Conservation (phyloP, 495 filamentous ascomycete genomes). For the Amphirosellinia nigrospora region DNA sequence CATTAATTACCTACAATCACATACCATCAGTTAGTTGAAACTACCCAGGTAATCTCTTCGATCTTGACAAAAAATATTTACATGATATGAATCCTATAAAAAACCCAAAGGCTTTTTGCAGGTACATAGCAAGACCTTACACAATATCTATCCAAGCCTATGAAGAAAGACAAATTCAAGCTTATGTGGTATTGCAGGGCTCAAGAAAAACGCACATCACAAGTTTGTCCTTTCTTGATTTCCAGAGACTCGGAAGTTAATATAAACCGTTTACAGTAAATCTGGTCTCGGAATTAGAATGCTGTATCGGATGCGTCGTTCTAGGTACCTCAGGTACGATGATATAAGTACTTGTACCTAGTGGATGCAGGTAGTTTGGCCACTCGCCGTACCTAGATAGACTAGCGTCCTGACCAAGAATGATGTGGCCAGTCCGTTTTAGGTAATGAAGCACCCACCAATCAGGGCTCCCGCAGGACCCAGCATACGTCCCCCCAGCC, state of each 20-base stretch:
- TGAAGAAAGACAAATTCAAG: no score
- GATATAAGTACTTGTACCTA: no score
- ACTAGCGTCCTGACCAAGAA: not conserved
- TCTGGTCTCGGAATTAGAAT: not conserved
- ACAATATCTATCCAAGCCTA: no score
- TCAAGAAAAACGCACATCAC: not conserved
- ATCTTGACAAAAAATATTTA: no score
- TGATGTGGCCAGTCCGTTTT: not conserved
- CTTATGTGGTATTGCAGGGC: not conserved
- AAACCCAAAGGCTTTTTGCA: no score
- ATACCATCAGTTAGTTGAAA: no score
- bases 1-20: no score
- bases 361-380: no score
- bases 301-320: not conserved
- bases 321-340: no score
- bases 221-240: not conserved
- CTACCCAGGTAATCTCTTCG: no score
- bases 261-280: not conserved
- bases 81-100: no score
- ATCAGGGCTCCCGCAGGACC: not conserved
- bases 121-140: no score
- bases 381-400: not conserved
- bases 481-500: conserved; percentile 23
- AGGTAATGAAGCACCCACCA: conserved; percentile 4
- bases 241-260: not conserved